Percentiles rank a stretch among this genome's conserved stretches.
These are phyloP conservation scores for Russula olivacea DNA, from an alignment of 768 basidiomycete genomes.

Conservation along the genomic window DNA sequence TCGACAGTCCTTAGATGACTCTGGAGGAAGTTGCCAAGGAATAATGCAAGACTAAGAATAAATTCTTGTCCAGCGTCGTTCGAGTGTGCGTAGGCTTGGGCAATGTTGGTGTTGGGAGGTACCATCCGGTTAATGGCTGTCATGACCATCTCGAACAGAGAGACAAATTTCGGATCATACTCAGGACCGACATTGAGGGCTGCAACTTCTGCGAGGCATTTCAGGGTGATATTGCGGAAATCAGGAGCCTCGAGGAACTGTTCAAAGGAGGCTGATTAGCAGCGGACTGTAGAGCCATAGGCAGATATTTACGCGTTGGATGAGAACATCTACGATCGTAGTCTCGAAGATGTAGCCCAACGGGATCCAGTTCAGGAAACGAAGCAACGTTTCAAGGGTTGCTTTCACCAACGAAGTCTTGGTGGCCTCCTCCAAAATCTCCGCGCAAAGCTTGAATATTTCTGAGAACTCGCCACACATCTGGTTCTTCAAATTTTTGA, in stretches of 20 bases:
- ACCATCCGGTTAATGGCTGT: constrained; percentile 96
- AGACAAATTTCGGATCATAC: constrained; percentile 97
- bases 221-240: constrained; percentile 94
- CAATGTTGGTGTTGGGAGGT: constrained; percentile 90
- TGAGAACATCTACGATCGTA: constrained; percentile 87
- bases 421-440: constrained; percentile 95
- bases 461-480: constrained; percentile 98
- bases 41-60: constrained; percentile 94
- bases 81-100: constrained; percentile 83
- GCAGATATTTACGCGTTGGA: constrained; percentile 68
- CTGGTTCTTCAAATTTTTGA: constrained; percentile 94
- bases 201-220: constrained; percentile 95
- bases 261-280: constrained; percentile 21
- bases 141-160: constrained; percentile 98
- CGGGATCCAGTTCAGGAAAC: constrained; percentile 99
- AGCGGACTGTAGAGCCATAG: constrained; percentile 3
- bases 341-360: constrained; percentile 99
- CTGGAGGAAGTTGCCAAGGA: constrained; percentile 93
- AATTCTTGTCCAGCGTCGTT: constrained; percentile 94
- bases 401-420: constrained; percentile 92
- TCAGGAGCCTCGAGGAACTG: constrained; percentile 96
- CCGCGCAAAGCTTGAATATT: constrained; percentile 95
- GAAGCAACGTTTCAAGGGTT: constrained; percentile 88
- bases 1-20: constrained; percentile 93
- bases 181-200: constrained; percentile 91